phyloP scores from a whole-genome alignment of 106 monocot genomes.

The Platanthera zijinensis region DNA sequence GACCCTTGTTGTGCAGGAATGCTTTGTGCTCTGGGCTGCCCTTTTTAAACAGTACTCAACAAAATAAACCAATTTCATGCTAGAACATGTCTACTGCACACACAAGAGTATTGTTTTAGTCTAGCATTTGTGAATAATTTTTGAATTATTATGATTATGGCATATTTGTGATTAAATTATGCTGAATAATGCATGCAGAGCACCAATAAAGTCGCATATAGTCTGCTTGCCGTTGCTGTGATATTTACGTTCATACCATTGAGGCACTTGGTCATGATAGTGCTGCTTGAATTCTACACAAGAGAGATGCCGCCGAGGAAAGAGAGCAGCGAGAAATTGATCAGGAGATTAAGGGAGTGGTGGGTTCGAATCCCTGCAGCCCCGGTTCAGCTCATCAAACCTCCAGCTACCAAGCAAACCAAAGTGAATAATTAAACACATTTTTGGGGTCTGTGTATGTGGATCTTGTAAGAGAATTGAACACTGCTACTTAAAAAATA shows the following conservation, averaged over 20 bases:
- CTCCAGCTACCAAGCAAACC: conserved; percentile 41
- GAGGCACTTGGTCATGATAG: conserved; percentile 37
- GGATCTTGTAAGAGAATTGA: neutral
- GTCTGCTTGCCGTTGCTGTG: conserved; percentile 27
- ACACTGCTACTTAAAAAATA: neutral
- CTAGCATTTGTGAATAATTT: too few relatives aligned
- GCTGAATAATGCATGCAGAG: conserved; percentile 36
- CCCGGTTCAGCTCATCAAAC: conserved; percentile 55
- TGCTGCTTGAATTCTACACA: conserved; percentile 66
- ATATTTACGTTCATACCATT: conserved; percentile 45
- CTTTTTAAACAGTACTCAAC: too few relatives aligned
- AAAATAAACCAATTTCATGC: too few relatives aligned
- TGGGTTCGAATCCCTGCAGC: conserved; percentile 96
- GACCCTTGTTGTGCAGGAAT: too few relatives aligned
- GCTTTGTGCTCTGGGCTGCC: too few relatives aligned
- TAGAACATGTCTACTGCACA: too few relatives aligned
- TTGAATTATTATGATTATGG: too few relatives aligned
- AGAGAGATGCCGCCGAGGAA: conserved; percentile 83
- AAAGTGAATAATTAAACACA: conserved; percentile 17
- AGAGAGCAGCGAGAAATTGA: conserved; percentile 47
- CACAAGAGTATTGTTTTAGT: too few relatives aligned
- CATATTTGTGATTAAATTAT: neutral
- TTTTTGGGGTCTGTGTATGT: neutral
- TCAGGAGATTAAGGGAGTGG: conserved; percentile 74
- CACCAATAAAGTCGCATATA: conserved; percentile 47